Evolutionary conservation across 306 rosid genomes (phyloP).

Genomic region (Begonia masoniana): DNA sequence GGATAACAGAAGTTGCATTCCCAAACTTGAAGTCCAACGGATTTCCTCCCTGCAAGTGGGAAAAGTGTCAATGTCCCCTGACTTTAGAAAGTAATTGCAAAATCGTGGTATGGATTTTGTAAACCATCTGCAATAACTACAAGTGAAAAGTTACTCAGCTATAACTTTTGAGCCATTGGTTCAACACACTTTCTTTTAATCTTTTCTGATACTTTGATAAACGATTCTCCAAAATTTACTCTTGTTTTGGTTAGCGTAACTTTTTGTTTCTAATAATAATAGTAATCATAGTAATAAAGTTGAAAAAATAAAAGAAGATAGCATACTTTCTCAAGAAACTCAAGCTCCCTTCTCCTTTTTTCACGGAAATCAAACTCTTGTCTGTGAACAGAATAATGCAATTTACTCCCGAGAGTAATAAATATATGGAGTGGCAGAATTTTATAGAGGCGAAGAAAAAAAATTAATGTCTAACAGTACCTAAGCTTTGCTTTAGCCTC

Average conservation of each 20-base stretch:
- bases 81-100: too few species aligned
- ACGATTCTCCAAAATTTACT: too few species aligned
- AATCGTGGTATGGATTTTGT: too few species aligned
- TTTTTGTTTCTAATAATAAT: too few species aligned
- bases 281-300: background rate
- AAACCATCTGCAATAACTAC: too few species aligned
- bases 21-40: conserved; percentile 88
- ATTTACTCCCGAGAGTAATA: conserved; percentile 7
- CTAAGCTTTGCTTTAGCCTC: conserved; percentile 94
- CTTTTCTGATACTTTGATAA: too few species aligned
- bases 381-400: conserved; percentile 48
- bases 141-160: too few species aligned
- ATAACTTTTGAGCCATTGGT: too few species aligned
- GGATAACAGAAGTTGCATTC: conserved; percentile 83
- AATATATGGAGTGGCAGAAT: conserved; percentile 5
- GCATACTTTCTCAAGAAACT: conserved; percentile 92
- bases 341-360: conserved; percentile 87
- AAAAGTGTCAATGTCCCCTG: too few species aligned
- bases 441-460: conserved; percentile 2
- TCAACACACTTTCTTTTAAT: too few species aligned
- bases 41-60: conserved; percentile 64
- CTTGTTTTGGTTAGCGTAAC: too few species aligned
- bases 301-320: conserved; percentile 1
- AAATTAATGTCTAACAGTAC: conserved; percentile 22
- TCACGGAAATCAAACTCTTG: conserved; percentile 84